Base-by-base conservation (phyloP, 345 rosid genomes). In the Aegle marmelos region DNA sequence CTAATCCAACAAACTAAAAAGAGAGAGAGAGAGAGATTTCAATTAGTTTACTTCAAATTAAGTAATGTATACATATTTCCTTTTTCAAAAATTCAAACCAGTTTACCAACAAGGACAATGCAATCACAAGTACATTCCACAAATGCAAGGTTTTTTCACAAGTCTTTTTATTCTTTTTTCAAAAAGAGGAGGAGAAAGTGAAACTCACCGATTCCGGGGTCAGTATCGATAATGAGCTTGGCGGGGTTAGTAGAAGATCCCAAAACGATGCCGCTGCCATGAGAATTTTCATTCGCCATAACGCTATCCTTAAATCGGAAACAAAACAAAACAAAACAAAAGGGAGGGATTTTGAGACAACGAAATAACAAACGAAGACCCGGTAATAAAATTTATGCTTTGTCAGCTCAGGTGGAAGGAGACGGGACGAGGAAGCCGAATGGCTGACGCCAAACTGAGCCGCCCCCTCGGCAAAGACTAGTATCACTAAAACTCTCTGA, bases 221-320 rank as follows among this genome's bases (percentile, higher is more conserved):
- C 99, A 28, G 99, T 96, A 76, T 96, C 99, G 75, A 96, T 96
- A 74, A 96, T 87, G 93, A 96, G 86, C 93, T 93, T 91, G 73
- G 83, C 85, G 72, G 83, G 83, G 53, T 81, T 73, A 28, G 72
- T 53, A 36, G 78, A 41, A 10, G 86, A 61, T 66, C 41, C 76
- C 39, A 83, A 79, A 76, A 82, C 75, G 78, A 73, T 74, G 60
- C 70, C 69, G 77, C 1, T 10, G n/a, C 79, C 83, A 53, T 83
- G 68, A 66, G 72, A 80, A 70, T 50, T 72, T 73, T 71, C 48
- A 22, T 75, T 63, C 31, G 62, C 71, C 77, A 68, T 62, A 63
- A 37, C 74, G 65, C 80, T 63, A 77, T 77, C 89, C 89, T 85
- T 83, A 41, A 41, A 77, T 64, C 13, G 2, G 9, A 39, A 39